These are phyloP conservation scores for Eimeria praecox DNA, from an alignment of 169 alveolate species.

Conservation along the genomic window DNA sequence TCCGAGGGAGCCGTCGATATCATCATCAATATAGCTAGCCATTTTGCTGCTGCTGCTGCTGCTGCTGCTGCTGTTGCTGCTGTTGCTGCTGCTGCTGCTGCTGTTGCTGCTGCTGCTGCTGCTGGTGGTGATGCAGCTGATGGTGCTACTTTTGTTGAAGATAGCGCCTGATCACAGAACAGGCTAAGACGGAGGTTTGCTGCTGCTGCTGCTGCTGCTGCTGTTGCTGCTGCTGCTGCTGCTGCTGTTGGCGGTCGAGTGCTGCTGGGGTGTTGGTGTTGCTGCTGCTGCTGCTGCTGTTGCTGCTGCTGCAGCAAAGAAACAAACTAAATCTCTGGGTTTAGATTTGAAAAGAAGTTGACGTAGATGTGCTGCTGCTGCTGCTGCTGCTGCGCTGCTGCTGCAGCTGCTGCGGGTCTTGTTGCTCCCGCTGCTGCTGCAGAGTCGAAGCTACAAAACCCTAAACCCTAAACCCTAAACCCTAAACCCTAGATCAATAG, in stretches of 20 bases:
- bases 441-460: not conserved
- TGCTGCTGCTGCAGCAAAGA: not conserved
- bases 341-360: not conserved
- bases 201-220: not conserved
- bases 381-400: not conserved
- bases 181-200: not conserved
- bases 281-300: not conserved
- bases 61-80: not conserved
- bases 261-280: not conserved
- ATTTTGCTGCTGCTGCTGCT: not conserved
- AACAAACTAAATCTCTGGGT: not conserved
- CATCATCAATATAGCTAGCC: conserved; percentile 54
- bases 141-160: too few species aligned
- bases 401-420: not conserved
- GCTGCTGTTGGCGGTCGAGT: not conserved
- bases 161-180: too few species aligned
- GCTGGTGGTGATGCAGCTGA: not conserved
- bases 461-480: conserved; percentile 18
- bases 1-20: conserved; percentile 40
- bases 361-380: not conserved
- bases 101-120: not conserved
- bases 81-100: not conserved
- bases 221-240: not conserved
- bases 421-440: not conserved
- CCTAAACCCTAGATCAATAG: conserved; percentile 30